These are phyloP conservation scores for Colletotrichum ledebouriae DNA, from an alignment of 2,329 filamentous ascomycete genomes.

Conservation along the genomic window DNA sequence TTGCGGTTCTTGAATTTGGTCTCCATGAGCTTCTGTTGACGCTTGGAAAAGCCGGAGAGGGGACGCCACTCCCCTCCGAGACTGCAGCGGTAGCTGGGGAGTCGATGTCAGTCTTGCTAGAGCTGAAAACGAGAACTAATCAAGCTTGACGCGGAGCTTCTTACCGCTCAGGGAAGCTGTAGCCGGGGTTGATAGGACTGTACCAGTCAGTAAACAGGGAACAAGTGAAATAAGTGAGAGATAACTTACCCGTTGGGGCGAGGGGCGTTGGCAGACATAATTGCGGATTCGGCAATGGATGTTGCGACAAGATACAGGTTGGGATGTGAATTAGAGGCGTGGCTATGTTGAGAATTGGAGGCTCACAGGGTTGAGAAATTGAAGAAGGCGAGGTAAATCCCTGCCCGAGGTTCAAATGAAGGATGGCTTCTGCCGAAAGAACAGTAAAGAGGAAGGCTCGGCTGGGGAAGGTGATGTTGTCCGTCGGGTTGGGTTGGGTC, in stretches of 20 bases:
- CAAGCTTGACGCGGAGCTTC: not conserved
- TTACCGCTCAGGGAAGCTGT: slow-evolving; percentile 34
- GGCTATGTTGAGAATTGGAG: too few species aligned
- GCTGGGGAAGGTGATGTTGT: too few species aligned
- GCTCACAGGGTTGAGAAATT: too few species aligned
- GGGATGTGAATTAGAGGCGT: too few species aligned
- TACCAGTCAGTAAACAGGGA: not conserved
- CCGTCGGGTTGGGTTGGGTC: too few species aligned
- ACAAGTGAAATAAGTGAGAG: not conserved
- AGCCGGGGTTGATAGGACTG: slow-evolving; percentile 17
- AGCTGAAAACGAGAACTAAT: too few species aligned
- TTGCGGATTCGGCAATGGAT: not conserved
- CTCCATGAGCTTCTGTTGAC: slow-evolving; percentile 49
- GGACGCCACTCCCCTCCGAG: slow-evolving; percentile 54
- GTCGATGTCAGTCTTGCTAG: slow-evolving; percentile 13
- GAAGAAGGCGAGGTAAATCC: too few species aligned
- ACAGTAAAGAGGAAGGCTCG: too few species aligned
- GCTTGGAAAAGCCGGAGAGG: slow-evolving; percentile 50
- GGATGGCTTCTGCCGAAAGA: too few species aligned
- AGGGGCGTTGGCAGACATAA: not conserved
- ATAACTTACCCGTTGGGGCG: slow-evolving; percentile 27
- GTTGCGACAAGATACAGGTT: too few species aligned
- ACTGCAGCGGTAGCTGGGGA: slow-evolving; percentile 51
- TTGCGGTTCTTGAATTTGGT: slow-evolving; percentile 35
- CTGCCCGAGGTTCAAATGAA: too few species aligned